Conservation (phyloP, 352 stramenopile genomes). For the Globisporangium yorkense region DNA sequence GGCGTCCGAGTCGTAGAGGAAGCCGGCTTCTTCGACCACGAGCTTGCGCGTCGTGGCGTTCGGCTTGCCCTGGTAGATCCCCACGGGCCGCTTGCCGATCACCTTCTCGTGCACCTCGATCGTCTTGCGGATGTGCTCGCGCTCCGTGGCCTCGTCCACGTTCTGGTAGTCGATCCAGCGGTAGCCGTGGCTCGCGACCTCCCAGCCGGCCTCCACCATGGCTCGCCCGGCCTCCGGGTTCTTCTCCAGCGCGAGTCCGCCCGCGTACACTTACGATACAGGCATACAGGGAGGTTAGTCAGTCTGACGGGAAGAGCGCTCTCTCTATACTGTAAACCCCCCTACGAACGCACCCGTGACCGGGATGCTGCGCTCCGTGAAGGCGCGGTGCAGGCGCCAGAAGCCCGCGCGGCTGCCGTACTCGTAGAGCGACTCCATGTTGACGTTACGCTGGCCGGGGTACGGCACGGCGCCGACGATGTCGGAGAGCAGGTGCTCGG, state of each 20-base stretch:
- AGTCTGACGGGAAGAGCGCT: neutral
- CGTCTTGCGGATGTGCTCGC: constrained; percentile 90
- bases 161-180: constrained; percentile 96
- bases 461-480: constrained; percentile 85
- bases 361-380: constrained; percentile 84
- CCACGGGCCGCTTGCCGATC: constrained; percentile 85
- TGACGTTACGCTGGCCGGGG: constrained; percentile 73
- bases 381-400: constrained; percentile 91
- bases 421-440: constrained; percentile 96
- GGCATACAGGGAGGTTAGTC: neutral
- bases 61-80: constrained; percentile 96
- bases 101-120: constrained; percentile 90
- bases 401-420: constrained; percentile 94
- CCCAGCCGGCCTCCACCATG: constrained; percentile 92
- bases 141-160: constrained; percentile 87
- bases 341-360: constrained; percentile 43
- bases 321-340: neutral
- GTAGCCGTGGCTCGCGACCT: constrained; percentile 93
- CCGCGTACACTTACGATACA: constrained; percentile 77
- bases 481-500: constrained; percentile 91
- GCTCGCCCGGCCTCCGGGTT: constrained; percentile 86
- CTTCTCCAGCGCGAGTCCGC: constrained; percentile 93
- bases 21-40: constrained; percentile 91
- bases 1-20: constrained; percentile 94
- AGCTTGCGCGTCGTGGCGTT: constrained; percentile 90